phyloP scores from a whole-genome alignment of 176 grass and related monocot genomes.

The bread wheat (Triticum aestivum) region IWGSC_CS_RefSeq_v2.1 NC_057804.1:35230891-35231390 shows the following conservation, averaged over 20 bases:
- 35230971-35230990: slow-evolving; percentile 31
- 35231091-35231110: background rate
- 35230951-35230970: background rate
- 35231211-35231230: background rate
- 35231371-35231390: too few species aligned
- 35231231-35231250: background rate
- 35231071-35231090: background rate
- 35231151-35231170: background rate
- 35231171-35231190: slow-evolving; percentile 32
- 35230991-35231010: slow-evolving; percentile 34
- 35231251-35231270: background rate
- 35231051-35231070: slow-evolving; percentile 34
- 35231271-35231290: background rate
- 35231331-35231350: background rate
- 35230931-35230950: background rate
- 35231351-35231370: background rate
- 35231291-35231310: background rate
- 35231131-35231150: background rate
- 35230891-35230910: slow-evolving; percentile 1
- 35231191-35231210: background rate
- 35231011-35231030: slow-evolving; percentile 12
- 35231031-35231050: slow-evolving; percentile 30
- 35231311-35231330: background rate
- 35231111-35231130: background rate
- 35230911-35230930: background rate